Evolutionary conservation across 257 asterid genomes (phyloP).

Genomic region (Plantago elongata): DNA sequence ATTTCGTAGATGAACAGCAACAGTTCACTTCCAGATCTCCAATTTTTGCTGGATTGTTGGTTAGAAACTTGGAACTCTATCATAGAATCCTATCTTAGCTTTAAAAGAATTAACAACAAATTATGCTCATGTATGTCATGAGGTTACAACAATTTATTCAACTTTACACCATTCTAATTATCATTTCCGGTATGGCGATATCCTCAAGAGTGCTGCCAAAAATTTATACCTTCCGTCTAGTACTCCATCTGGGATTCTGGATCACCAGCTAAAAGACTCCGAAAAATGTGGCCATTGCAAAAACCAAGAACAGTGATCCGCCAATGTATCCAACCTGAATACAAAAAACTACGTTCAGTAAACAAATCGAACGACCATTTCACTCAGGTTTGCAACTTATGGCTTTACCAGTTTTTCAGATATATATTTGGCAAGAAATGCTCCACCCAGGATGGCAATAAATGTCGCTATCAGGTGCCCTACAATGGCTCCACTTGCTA

Average conservation of each 20-base stretch:
- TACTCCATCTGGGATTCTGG: not conserved
- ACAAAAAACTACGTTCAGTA: constrained; percentile 14
- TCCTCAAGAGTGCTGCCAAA: not conserved
- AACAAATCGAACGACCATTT: not conserved
- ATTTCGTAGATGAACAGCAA: too few relatives aligned
- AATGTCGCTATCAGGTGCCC: constrained; percentile 88
- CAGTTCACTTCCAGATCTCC: too few relatives aligned
- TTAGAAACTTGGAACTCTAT: too few relatives aligned
- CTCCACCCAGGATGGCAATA: constrained; percentile 88
- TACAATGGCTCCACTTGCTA: constrained; percentile 86
- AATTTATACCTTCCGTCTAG: not conserved
- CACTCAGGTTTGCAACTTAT: not conserved
- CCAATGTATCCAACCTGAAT: constrained; percentile 90
- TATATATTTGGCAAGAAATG: constrained; percentile 82
- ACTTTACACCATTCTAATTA: not conserved
- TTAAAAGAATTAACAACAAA: not conserved
- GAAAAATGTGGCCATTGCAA: constrained; percentile 80
- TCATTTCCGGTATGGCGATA: not conserved
- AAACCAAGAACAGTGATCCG: constrained; percentile 68
- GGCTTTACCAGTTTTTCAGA: constrained; percentile 85
- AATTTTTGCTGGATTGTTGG: too few relatives aligned
- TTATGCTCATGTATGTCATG: too few relatives aligned
- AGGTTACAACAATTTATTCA: not conserved
- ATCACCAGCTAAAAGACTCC: constrained; percentile 56
- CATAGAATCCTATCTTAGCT: too few relatives aligned